These are phyloP conservation scores for Ophiostoma populinum DNA, from an alignment of 2,329 filamentous ascomycete genomes.

Conservation along the genomic window DNA sequence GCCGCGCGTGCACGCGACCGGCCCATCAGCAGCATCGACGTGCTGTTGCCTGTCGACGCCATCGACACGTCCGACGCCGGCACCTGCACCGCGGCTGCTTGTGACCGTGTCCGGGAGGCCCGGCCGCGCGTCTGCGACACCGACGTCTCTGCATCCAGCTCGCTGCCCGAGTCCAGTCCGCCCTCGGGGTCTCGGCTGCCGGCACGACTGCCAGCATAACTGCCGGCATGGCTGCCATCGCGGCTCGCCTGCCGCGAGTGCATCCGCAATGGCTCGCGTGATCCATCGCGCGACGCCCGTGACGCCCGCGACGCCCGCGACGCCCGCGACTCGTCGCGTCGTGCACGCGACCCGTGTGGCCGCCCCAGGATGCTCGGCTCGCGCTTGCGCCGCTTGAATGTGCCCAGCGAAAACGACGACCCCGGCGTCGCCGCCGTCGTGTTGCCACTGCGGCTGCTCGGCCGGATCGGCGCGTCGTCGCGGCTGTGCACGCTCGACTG, in stretches of 20 bases:
- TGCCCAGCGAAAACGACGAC: conserved; percentile 36
- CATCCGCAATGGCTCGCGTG: not conserved
- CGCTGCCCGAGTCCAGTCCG: conserved; percentile 8
- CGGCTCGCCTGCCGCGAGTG: conserved; percentile 20
- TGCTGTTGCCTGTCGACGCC: conserved; percentile 5
- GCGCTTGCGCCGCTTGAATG: conserved; percentile 37
- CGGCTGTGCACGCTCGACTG: conserved; percentile 33
- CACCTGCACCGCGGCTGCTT: not conserved
- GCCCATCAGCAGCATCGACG: conserved; percentile 7
- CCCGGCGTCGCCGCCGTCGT: conserved; percentile 25
- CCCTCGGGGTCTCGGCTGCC: too few species aligned
- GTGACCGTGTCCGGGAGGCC: not conserved
- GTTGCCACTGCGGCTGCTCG: conserved; percentile 31
- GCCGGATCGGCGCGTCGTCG: conserved; percentile 33
- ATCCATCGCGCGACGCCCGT: conserved; percentile 14
- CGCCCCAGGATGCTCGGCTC: conserved; percentile 46
- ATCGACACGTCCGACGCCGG: conserved; percentile 4
- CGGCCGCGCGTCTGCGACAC: not conserved
- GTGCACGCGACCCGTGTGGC: conserved; percentile 18
- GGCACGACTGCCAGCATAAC: too few species aligned
- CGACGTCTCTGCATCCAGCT: conserved; percentile 6
- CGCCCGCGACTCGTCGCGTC: not conserved
- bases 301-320: conserved; percentile 15
- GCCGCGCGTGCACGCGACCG: conserved; percentile 2
- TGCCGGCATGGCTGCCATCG: conserved; percentile 4